Percentiles rank a stretch among this genome's conserved stretches.
These are phyloP conservation scores for Neopestalotiopsis sp. DNA, from an alignment of 2,329 filamentous ascomycete species.

Conservation along the genomic window DNA sequence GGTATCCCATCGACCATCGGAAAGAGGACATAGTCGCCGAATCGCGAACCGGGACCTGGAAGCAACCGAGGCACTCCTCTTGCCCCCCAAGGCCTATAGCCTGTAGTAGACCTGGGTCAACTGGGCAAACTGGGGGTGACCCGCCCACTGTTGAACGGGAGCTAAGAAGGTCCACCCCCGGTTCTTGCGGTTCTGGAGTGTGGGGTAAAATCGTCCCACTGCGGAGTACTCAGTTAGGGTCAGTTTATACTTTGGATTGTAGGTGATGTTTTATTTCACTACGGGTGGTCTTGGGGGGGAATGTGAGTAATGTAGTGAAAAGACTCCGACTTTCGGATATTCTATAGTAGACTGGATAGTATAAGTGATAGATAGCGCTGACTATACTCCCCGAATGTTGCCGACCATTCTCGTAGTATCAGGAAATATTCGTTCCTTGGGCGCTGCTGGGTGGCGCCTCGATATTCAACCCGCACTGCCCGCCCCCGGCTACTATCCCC, in stretches of 20 bases:
- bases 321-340: neutral
- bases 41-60: neutral
- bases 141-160: neutral
- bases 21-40: neutral
- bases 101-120: neutral
- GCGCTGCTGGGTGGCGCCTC: slow-evolving; percentile 2
- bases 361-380: neutral
- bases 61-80: slow-evolving; percentile 6
- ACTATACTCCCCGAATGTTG: no score
- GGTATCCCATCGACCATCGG: neutral
- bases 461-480: neutral
- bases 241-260: neutral
- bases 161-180: neutral
- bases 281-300: neutral
- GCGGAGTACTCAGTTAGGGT: neutral
- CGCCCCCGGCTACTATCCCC: neutral
- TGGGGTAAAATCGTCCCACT: neutral
- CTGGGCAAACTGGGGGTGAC: no score
- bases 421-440: neutral
- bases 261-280: neutral
- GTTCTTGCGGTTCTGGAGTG: neutral
- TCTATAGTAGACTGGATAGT: neutral
- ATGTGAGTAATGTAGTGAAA: no score
- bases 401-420: neutral
- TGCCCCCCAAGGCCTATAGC: neutral